phyloP scores from a whole-genome alignment of 1,139 yeast genomes.

The Hansenula sp. region DNA sequence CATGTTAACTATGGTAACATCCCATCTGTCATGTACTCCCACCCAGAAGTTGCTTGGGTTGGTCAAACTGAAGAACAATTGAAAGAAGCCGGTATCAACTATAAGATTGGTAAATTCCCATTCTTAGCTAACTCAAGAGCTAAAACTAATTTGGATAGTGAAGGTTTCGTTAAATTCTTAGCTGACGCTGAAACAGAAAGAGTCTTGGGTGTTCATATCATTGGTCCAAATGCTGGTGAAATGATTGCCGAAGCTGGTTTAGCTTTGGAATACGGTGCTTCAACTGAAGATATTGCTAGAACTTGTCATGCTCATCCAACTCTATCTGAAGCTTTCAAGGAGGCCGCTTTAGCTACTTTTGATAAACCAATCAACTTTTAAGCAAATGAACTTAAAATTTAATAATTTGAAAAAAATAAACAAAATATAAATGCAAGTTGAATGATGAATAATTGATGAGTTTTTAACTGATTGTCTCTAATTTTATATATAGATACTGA shows the following conservation, averaged over 20 bases:
- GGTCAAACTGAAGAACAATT: conserved; percentile 96
- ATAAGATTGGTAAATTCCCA: conserved; percentile 97
- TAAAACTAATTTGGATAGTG: conserved; percentile 95
- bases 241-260: conserved; percentile 98
- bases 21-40: conserved; percentile 98
- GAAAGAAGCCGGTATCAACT: conserved; percentile 88
- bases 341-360: conserved; percentile 92
- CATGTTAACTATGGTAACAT: conserved; percentile 98
- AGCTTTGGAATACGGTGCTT: conserved; percentile 98
- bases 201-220: conserved; percentile 92
- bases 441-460: background rate
- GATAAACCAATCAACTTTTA: conserved; percentile 87
- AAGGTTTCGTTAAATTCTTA: conserved; percentile 93
- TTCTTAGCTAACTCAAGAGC: conserved; percentile 99
- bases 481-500: background rate
- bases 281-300: conserved; percentile 96
- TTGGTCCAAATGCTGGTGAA: conserved; percentile 99
- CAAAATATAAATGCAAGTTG: background rate
- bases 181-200: conserved; percentile 98
- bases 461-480: background rate
- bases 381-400: conserved; percentile 6
- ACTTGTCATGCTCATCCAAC: conserved; percentile 99
- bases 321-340: conserved; percentile 95
- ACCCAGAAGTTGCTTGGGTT: conserved; percentile 99
- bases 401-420: background rate